Conservation (phyloP, 441 rosid genomes). For the Jatropha podagrica region DNA sequence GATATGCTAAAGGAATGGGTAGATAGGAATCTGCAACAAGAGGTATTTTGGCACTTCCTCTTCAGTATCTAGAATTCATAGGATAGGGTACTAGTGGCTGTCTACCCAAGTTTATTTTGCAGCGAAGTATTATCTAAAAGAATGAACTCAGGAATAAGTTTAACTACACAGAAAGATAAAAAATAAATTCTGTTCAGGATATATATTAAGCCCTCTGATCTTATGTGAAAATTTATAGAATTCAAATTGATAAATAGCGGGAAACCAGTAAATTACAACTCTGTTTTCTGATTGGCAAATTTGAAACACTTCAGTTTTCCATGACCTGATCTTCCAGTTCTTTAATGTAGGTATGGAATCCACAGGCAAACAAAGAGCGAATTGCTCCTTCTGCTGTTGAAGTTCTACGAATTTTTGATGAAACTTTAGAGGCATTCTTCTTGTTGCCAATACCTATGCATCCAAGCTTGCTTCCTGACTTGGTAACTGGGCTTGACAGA, state of each 20-base stretch:
- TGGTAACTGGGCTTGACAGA: slow-evolving; percentile 77
- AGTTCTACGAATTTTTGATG: slow-evolving; percentile 74
- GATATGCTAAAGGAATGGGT: slow-evolving; percentile 89
- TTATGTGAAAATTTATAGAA: background rate
- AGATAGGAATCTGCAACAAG: slow-evolving; percentile 86
- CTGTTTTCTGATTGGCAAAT: background rate
- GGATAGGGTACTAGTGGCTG: background rate
- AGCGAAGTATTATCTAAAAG: background rate
- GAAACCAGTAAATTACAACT: background rate
- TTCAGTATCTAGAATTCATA: background rate
- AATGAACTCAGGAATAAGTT: background rate
- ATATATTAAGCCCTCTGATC: background rate
- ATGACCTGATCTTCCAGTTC: background rate
- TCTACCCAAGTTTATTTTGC: background rate
- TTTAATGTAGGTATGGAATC: slow-evolving; percentile 64
- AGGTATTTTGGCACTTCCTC: slow-evolving; percentile 40
- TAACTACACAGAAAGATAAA: background rate
- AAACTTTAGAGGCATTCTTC: slow-evolving; percentile 86
- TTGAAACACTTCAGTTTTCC: background rate
- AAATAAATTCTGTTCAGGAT: background rate
- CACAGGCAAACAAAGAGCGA: slow-evolving; percentile 65
- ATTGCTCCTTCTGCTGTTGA: slow-evolving; percentile 84
- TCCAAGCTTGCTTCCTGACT: slow-evolving; percentile 75
- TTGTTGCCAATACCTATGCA: slow-evolving; percentile 95
- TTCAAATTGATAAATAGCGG: background rate